Evolutionary conservation across 768 basidiomycete genomes (phyloP).

Genomic region (Hydnomerulius pinastri): DNA sequence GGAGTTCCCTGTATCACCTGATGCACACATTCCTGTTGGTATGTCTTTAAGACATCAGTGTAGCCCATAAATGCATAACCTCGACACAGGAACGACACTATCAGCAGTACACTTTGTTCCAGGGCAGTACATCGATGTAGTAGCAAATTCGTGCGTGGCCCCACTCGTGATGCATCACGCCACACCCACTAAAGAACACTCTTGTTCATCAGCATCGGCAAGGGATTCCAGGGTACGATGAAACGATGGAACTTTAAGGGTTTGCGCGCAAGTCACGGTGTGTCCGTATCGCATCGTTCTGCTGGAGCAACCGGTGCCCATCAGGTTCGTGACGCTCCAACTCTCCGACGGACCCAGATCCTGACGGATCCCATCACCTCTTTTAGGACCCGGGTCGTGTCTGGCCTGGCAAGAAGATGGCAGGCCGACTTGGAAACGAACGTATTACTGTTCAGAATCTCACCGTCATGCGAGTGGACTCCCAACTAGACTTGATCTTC

Average conservation of each 20-base stretch:
- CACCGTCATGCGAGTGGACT: conserved; percentile 85
- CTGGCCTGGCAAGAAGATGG: conserved; percentile 98
- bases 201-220: conserved; percentile 73
- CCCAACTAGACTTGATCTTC: conserved; percentile 82
- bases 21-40: conserved; percentile 92
- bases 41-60: conserved; percentile 29
- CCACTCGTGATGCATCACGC: background rate
- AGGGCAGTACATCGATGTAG: conserved; percentile 92
- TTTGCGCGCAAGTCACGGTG: conserved; percentile 92
- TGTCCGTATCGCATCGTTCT: conserved; percentile 90
- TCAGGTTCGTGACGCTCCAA: conserved; percentile 58
- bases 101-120: conserved; percentile 96
- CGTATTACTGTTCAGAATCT: conserved; percentile 88
- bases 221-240: conserved; percentile 97
- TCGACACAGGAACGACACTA: conserved; percentile 71
- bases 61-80: background rate
- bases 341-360: background rate
- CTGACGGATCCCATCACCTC: conserved; percentile 4
- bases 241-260: conserved; percentile 95
- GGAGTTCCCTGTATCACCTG: conserved; percentile 86
- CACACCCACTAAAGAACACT: conserved; percentile 9
- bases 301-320: conserved; percentile 93
- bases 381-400: conserved; percentile 90
- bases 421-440: conserved; percentile 87
- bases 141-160: conserved; percentile 84